Percentiles rank a stretch among this genome's conserved stretches.
Conservation (phyloP, 441 rosid species). For the Brassica hybrid region DNA sequence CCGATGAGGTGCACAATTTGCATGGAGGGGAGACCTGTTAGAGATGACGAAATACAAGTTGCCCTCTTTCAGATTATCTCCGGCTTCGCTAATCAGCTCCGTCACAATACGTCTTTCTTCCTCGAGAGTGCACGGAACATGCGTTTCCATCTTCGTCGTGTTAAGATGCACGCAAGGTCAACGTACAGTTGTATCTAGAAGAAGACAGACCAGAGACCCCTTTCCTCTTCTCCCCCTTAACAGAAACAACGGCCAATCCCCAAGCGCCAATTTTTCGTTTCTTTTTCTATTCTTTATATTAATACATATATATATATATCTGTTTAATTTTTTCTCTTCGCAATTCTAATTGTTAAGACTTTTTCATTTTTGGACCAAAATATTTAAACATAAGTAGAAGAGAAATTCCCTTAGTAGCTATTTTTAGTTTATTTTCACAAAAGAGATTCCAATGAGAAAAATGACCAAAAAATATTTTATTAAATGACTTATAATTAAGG, state of each 20-base stretch:
- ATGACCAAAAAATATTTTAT: too few relatives aligned
- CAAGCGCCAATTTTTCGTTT: not conserved
- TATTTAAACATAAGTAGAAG: too few relatives aligned
- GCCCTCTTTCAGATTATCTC: slow-evolving; percentile 65
- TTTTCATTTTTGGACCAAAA: too few relatives aligned
- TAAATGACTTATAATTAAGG: too few relatives aligned
- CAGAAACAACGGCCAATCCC: not conserved
- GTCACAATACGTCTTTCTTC: slow-evolving; percentile 71
- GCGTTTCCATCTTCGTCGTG: slow-evolving; percentile 49
- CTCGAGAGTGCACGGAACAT: too few relatives aligned
- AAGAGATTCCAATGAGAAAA: too few relatives aligned
- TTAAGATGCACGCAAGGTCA: not conserved
- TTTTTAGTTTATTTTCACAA: too few relatives aligned
- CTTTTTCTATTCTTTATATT: not conserved
- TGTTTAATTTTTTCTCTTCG: too few relatives aligned
- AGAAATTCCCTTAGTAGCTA: too few relatives aligned
- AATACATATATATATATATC: too few relatives aligned
- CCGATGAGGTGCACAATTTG: too few relatives aligned
- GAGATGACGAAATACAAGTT: slow-evolving; percentile 79
- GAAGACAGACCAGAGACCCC: not conserved
- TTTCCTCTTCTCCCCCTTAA: not conserved
- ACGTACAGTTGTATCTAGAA: not conserved
- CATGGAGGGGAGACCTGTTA: slow-evolving; percentile 48
- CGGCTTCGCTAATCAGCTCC: slow-evolving; percentile 62
- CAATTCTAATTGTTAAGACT: too few relatives aligned